Conservation (phyloP, 1,284 basidiomycete genomes). For the Termitomyces sp. region DNA sequence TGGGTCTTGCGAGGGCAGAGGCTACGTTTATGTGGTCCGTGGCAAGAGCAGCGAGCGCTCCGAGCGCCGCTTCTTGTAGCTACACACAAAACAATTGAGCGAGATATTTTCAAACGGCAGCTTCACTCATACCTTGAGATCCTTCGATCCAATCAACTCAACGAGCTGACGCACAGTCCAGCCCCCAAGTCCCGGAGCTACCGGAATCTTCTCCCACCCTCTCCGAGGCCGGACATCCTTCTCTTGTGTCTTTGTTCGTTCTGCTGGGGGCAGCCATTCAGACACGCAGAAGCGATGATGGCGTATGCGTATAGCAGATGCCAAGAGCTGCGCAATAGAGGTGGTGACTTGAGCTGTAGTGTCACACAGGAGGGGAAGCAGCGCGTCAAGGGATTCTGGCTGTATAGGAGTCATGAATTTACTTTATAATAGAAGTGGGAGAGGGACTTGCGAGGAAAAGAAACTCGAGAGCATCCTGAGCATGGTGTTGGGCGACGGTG, state of each 20-base stretch:
- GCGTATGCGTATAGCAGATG: constrained; percentile 43
- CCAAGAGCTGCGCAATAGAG: constrained; percentile 55
- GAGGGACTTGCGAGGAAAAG: constrained; percentile 48
- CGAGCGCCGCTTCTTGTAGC: constrained; percentile 67
- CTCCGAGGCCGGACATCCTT: constrained; percentile 42
- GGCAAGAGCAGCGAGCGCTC: constrained; percentile 64
- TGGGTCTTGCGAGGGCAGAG: constrained; percentile 36
- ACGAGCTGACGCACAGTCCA: constrained; percentile 55
- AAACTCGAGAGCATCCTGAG: constrained; percentile 49
- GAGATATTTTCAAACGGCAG: background rate
- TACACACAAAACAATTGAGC: constrained; percentile 24
- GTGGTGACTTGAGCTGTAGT: constrained; percentile 22
- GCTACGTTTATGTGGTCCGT: constrained; percentile 60
- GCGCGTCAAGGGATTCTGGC: constrained; percentile 59
- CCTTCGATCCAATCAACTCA: constrained; percentile 41
- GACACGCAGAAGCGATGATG: constrained; percentile 54
- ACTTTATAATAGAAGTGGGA: background rate
- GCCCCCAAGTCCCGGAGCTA: constrained; percentile 39
- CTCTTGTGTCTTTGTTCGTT: constrained; percentile 32
- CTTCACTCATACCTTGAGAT: constrained; percentile 41
- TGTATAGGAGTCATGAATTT: constrained; percentile 20
- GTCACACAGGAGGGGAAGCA: constrained; percentile 55
- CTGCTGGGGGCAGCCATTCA: constrained; percentile 57
- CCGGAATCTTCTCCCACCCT: constrained; percentile 46
- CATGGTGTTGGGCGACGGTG: constrained; percentile 42